Base-by-base conservation (phyloP, 768 basidiomycete species). In the Collybiopsis confluens region DNA sequence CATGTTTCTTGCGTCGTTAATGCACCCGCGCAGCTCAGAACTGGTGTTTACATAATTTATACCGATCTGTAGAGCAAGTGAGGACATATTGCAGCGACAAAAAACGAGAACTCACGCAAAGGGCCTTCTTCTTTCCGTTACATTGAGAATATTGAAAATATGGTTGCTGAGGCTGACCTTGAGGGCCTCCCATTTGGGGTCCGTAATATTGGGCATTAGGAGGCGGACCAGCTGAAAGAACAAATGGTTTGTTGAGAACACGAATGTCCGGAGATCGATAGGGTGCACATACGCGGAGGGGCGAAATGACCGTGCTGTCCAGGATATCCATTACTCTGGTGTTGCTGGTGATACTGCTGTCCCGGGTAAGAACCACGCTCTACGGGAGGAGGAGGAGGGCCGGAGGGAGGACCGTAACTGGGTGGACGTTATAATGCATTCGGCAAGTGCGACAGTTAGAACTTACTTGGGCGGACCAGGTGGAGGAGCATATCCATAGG, bases 111-210 rank as follows among this genome's bases (percentile, higher is more conserved):
- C 6, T 40, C 23, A 94, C 91, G 54, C 87, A 88, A 10, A 98
- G 75, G 0, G 93, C 96, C 68, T 93, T 98, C 69, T 86, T 87
- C 69, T 76, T 84, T 27, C 93, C 91, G 18, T 72, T 91, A 64
- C 95, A 97, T 61, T 92, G 90, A 2, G 92, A 94, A 62, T 92
- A 93, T 61, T 90, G 86, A 73, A 92, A 94, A 67, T 69, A 89
- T 2, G 81, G 78, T 58, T 88, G 82, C 35, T 74, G 71, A 47
- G 69, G 66, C 30, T 73, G 72, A 40, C 77, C 71, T 18, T 77
- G 70, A 2, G 70, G 54, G 20, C 68, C 74, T 55, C 82, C 73
- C 45, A 78, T 68, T 47, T 82, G 81, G 9, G 83, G 80, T 1
- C 85, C 83, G 58, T 86, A 89, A 56, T 75, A 64, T 61, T 91